Evolutionary conservation across 2,329 filamentous ascomycete genomes (phyloP).

Genomic region (Phaeosphaeriaceae sp.): DNA sequence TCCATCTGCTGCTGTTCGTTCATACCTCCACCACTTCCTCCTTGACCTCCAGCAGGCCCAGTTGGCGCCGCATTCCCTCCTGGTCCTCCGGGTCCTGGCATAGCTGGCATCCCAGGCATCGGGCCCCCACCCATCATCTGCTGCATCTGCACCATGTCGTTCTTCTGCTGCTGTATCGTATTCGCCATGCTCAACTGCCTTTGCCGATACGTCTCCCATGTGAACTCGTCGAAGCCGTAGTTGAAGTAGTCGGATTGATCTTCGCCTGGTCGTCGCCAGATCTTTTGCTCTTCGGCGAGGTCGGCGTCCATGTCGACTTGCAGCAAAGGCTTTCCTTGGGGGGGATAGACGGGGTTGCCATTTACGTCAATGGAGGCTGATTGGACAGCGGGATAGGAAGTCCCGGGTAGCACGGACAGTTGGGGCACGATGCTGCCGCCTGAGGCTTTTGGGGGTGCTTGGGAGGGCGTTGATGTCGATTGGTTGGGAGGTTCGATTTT

Average conservation of each 20-base stretch:
- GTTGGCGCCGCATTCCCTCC: slow-evolving; percentile 18
- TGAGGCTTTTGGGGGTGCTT: slow-evolving; percentile 19
- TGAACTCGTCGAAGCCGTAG: slow-evolving; percentile 98
- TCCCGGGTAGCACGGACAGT: slow-evolving; percentile 34
- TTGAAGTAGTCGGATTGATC: slow-evolving; percentile 98
- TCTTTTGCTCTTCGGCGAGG: slow-evolving; percentile 77
- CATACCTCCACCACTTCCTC: slow-evolving; percentile 42
- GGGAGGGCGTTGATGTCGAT: slow-evolving; percentile 28
- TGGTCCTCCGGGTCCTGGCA: slow-evolving; percentile 11
- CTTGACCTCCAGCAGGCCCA: slow-evolving; percentile 24
- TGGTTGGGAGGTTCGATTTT: slow-evolving; percentile 46
- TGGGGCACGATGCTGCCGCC: slow-evolving; percentile 30
- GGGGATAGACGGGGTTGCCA: slow-evolving; percentile 79
- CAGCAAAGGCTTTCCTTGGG: slow-evolving; percentile 75
- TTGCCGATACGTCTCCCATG: slow-evolving; percentile 91
- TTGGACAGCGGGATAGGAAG: slow-evolving; percentile 66
- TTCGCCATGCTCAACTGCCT: slow-evolving; percentile 83
- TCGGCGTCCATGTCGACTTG: slow-evolving; percentile 62
- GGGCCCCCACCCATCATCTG: slow-evolving; percentile 57
- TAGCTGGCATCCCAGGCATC: slow-evolving; percentile 28
- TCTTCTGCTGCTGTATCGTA: slow-evolving; percentile 84
- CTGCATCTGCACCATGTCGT: slow-evolving; percentile 68
- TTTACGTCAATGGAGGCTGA: slow-evolving; percentile 88
- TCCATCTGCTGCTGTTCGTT: slow-evolving; percentile 65
- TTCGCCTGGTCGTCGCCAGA: slow-evolving; percentile 92